Base-by-base conservation (phyloP, 2,329 filamentous ascomycete species). In the Graphilbum ipis-grandicollis region DNA sequence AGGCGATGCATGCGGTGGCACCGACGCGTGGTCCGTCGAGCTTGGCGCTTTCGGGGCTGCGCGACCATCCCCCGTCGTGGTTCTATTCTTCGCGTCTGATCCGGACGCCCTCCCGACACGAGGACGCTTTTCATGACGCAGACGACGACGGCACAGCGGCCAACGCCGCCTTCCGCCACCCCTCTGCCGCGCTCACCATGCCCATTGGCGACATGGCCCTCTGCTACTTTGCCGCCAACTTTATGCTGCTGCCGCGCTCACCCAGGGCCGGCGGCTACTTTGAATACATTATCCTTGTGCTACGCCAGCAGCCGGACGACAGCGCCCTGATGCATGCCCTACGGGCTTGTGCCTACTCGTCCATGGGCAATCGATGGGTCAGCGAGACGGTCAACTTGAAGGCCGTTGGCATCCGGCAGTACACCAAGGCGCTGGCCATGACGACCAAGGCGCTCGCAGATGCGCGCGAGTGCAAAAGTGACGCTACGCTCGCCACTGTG, bases 171-270 rank as follows among this genome's bases (percentile, higher is more conserved):
- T 19, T 15, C 12, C 34, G 33, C 6, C 28, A 19, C 6, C 40
- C 40, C 1, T 15, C 21, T 10, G 17, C 53, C 6, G 47, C 48
- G 10, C 51, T 68, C 18, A 56, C 57, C 32, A 47, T 71, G n/a
- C 59, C 68, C 1, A 45, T 68, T 1, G 66, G 72, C 22, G 59
- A 71, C 39, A 61, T 67, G 43, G 71, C 71, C 1, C 57, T 62
- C 10, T 73, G 68, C 44, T 66, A 70, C 47, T 76, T 76, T 47
- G 52, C 75, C 14, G 59, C 69, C 38, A 75, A 76, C 50, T 76
- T 68, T 47, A 61, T 76, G 36, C 55, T 75, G 9, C 45, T 68
- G 13, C 68, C 71, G 14, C 53, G 56, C 10, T 56, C 63, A 18
- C 63, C 62, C 12, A 57, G 52, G 30, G 60, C 61, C 2, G 52